Base-by-base conservation (phyloP, 2,329 filamentous ascomycete genomes). In the Hypocrella siamensis region DNA sequence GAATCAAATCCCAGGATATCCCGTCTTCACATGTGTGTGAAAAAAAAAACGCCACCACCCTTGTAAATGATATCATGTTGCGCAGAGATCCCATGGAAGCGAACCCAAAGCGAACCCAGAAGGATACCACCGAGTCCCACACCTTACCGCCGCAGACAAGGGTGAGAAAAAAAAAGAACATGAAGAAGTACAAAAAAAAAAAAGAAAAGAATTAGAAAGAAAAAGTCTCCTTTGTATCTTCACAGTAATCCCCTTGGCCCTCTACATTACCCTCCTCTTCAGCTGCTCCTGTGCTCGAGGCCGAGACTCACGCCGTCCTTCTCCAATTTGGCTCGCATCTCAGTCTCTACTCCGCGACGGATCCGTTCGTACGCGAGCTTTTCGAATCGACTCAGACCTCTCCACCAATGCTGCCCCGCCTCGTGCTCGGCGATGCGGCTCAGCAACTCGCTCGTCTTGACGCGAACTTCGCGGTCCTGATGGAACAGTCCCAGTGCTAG, bases 361-460 rank as follows among this genome's bases (percentile, higher is more conserved):
- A 92, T 75, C 30, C 88, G 70, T 42, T 79, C 76, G 46, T 79
- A 93, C 3, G 81, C 88, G 40, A 93, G 57, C 56, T 88, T 92
- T 43, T 86, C 79, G 49, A 94, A 98, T 28, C 83, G 67, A 35
- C 85, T 90, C 30, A 98, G 60, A 19, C 74, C 73, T 41, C 69
- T 74, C 83, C 88, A 98, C 67, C 90, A 96, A 56, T 96, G 84
- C 46, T 85, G 70, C 2, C 90, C 90, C 8, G 85, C 90, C 47
- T 92, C 80, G 54, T 98, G 88, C 35, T 79, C 75, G 42, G 75
- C 71, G 33, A 98, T 75, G 16, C 85, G 70, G 42, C 88, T 84
- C 16, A 98, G 55, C 22, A 98, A 58, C 38, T 81, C 81, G 1
- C 83, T 78, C 3, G 83, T 81, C 34, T 74, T 75, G 43, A 79